phyloP scores from a whole-genome alignment of 495 filamentous ascomycete species.

The Xylaria grammica region DNA sequence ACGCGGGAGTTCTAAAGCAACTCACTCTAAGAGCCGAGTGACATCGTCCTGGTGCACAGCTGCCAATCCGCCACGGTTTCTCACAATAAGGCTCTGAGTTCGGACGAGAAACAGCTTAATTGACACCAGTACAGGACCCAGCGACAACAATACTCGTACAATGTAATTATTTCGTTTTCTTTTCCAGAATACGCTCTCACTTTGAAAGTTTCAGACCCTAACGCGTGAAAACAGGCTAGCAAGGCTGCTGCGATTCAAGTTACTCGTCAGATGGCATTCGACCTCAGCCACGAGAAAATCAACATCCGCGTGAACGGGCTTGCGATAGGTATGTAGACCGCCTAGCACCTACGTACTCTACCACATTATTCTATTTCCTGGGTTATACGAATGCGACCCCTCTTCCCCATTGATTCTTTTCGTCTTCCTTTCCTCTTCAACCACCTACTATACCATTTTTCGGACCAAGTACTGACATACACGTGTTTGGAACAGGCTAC shows the following conservation, averaged over 20 bases:
- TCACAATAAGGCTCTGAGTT: no score
- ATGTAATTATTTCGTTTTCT: constrained; percentile 28
- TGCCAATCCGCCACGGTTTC: no score
- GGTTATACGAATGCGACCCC: no score
- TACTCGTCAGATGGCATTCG: constrained; percentile 55
- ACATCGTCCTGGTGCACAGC: no score
- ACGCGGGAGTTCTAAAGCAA: no score
- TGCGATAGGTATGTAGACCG: constrained; percentile 51
- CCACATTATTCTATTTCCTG: no score
- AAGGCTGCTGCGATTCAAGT: constrained; percentile 80
- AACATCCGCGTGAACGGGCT: constrained; percentile 74
- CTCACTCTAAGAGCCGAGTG: no score
- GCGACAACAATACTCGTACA: constrained; percentile 75
- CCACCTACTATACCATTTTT: neutral
- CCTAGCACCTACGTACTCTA: neutral
- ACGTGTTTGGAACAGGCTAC: constrained; percentile 25
- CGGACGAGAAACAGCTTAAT: neutral
- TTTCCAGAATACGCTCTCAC: neutral
- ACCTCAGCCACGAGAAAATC: constrained; percentile 43
- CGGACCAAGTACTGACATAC: neutral
- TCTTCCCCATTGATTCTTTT: no score
- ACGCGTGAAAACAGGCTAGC: constrained; percentile 42
- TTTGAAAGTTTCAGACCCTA: neutral
- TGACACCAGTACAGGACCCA: constrained; percentile 61
- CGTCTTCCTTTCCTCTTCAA: neutral